These are phyloP conservation scores for Colletotrichum sidae DNA, from an alignment of 2,329 filamentous ascomycete species.

Conservation along the genomic window DNA sequence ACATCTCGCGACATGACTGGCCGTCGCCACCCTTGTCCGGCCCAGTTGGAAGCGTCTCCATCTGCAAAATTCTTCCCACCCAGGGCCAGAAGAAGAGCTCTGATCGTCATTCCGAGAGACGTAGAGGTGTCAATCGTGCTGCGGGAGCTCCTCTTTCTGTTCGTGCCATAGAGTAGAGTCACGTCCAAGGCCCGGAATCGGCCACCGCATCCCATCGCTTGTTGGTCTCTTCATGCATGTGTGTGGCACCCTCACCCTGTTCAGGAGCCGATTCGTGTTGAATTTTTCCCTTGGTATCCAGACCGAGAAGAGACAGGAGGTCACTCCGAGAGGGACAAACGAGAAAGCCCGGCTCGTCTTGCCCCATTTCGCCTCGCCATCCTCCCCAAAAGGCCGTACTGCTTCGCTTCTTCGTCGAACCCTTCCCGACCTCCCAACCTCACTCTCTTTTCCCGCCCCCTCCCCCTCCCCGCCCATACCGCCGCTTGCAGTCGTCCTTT, in stretches of 20 bases:
- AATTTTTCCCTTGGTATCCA: background rate
- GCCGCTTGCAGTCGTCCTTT: background rate
- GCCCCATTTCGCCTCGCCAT: background rate
- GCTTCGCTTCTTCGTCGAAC: background rate
- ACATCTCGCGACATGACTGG: slow-evolving; percentile 23
- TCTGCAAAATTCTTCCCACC: slow-evolving; percentile 30
- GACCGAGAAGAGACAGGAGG: slow-evolving; percentile 1
- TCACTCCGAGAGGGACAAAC: slow-evolving; percentile 5
- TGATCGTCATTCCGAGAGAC: slow-evolving; percentile 6
- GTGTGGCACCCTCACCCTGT: background rate
- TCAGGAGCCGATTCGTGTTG: background rate
- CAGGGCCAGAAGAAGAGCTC: slow-evolving; percentile 9
- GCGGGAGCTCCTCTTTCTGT: too few relatives aligned
- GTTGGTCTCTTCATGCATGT: slow-evolving; percentile 3
- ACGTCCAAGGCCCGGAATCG: slow-evolving; percentile 25
- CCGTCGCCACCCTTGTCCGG: slow-evolving; percentile 19
- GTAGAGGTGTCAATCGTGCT: too few relatives aligned
- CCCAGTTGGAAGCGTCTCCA: background rate
- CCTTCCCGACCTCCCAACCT: slow-evolving; percentile 11
- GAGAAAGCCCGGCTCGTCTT: slow-evolving; percentile 23
- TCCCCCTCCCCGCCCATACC: background rate
- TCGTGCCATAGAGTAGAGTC: background rate
- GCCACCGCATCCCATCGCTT: slow-evolving; percentile 11
- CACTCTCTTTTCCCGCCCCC: background rate
- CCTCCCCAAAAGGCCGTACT: background rate